Evolutionary conservation across 345 rosid species (phyloP).

Genomic region (Ceriops tagal): DNA sequence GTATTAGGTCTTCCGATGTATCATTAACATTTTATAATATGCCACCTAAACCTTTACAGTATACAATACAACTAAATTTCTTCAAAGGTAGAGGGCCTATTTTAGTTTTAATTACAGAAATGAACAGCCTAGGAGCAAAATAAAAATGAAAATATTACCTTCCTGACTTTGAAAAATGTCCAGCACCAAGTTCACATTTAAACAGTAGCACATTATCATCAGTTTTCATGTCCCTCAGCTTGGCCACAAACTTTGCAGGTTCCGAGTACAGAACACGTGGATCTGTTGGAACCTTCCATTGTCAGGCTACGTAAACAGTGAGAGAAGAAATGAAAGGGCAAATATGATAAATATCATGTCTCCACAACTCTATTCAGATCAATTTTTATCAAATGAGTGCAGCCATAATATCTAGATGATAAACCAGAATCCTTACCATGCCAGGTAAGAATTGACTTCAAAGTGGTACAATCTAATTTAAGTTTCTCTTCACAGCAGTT

Average conservation of each 20-base stretch:
- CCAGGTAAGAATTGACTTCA: too few species aligned
- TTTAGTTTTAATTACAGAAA: not conserved
- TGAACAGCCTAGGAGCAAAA: not conserved
- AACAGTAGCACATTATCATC: slow-evolving; percentile 66
- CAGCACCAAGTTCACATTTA: slow-evolving; percentile 90
- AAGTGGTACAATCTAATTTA: too few species aligned
- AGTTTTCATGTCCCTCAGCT: slow-evolving; percentile 82
- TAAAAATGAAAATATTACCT: slow-evolving; percentile 41
- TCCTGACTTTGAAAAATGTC: slow-evolving; percentile 94
- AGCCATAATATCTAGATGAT: too few species aligned
- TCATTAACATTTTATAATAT: too few species aligned
- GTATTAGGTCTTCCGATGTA: too few species aligned
- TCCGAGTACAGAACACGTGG: slow-evolving; percentile 91
- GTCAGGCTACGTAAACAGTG: not conserved
- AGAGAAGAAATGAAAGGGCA: not conserved
- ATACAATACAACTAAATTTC: not conserved
- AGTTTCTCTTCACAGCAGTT: too few species aligned
- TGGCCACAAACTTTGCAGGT: slow-evolving; percentile 87
- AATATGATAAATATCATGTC: not conserved
- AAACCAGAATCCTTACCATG: too few species aligned
- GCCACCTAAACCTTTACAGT: too few species aligned
- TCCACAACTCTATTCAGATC: not conserved
- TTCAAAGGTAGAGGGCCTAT: not conserved
- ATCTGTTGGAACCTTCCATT: slow-evolving; percentile 43
- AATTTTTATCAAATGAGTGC: too few species aligned